Base-by-base conservation (phyloP, 495 filamentous ascomycete genomes). In the Evernia prunastri region DNA sequence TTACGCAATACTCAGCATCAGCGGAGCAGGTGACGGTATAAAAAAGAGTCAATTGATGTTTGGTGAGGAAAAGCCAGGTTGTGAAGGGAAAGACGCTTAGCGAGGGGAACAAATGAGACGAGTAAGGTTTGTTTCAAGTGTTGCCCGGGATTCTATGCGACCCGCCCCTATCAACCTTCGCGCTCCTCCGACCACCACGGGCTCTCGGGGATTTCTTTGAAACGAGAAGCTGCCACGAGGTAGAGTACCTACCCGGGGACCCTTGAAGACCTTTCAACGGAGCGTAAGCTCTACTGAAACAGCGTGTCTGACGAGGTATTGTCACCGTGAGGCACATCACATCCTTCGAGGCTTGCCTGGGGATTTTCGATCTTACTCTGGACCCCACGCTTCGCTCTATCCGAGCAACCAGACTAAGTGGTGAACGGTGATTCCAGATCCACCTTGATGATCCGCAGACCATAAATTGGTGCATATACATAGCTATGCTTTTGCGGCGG, bases 111-210 rank as follows among this genome's bases (percentile, higher is more conserved):
- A 15, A 15, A 5, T 27, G 29, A 51, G 4, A 51, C 0, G 4
- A 27, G n/a, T n/a, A n/a, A 51, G 29, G 47, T 51, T 27, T 31
- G 51, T 54, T 54, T 54, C 51, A 54, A 15, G 47, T 51, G 20
- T 29, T 29, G 47, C 47, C 51, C 2, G 15, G n/a, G 17, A 0
- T 54, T 33, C 3, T 54, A 54, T 33, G 51, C 51, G 51, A 54
- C 51, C 51, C 51, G 51, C 47, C 12, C 45, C 47, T 27, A 29
- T 29, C 17, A 33, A 10, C 6, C 6, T 10, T 33, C 10, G 17
- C 51, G 10, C 51, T 54, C 3, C 40, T 43, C 25, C 12, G 7
- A 37, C 6, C 15, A 18, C 27, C 13, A 27, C 42, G 13, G n/a
- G 13, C 45, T n/a, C 23, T 49, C 49, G 49, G 49, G 18, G 25